Evolutionary conservation across 108 stramenopile species (phyloP).

Genomic region (Stephanodiscus minutulus): DNA sequence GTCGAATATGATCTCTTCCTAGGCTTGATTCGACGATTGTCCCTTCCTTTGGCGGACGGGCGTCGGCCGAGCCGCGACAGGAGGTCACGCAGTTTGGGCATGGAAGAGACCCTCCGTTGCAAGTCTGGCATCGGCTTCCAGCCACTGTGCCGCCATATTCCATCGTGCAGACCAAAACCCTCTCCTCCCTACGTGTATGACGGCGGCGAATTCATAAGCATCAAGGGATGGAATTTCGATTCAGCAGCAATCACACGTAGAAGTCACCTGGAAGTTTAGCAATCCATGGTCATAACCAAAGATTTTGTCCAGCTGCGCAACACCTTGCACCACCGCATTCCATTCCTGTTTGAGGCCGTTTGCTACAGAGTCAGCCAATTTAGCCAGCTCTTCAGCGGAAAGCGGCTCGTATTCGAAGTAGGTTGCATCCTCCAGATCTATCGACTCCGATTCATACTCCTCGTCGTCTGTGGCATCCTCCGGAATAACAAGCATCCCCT

Average conservation of each 20-base stretch:
- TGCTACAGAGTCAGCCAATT: slow-evolving; percentile 50
- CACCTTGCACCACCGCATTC: slow-evolving; percentile 53
- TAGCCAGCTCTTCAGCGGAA: slow-evolving; percentile 34
- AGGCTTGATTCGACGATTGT: slow-evolving; percentile 55
- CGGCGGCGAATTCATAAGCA: not conserved
- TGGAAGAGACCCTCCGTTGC: slow-evolving; percentile 50
- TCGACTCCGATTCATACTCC: slow-evolving; percentile 26
- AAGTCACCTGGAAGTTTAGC: slow-evolving; percentile 43
- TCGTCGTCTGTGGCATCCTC: slow-evolving; percentile 19
- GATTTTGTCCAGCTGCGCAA: slow-evolving; percentile 58
- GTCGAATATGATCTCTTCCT: slow-evolving; percentile 37
- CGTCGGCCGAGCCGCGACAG: slow-evolving; percentile 56
- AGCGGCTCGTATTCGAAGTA: slow-evolving; percentile 22
- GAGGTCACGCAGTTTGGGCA: slow-evolving; percentile 63
- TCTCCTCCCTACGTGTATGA: slow-evolving; percentile 21
- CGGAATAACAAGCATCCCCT: slow-evolving; percentile 16
- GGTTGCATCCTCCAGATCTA: slow-evolving; percentile 24
- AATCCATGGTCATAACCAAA: slow-evolving; percentile 73
- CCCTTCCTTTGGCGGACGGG: slow-evolving; percentile 58
- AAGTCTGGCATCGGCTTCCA: slow-evolving; percentile 61
- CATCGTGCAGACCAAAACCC: slow-evolving; percentile 71
- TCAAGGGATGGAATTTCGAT: no score
- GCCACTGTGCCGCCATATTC: slow-evolving; percentile 69
- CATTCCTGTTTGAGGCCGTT: slow-evolving; percentile 49
- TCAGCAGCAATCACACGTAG: no score